A percentile compares a stretch with the other conserved stretches of the same genome.
These are phyloP conservation scores for Teratosphaeria nubilosa DNA, from an alignment of 2,329 filamentous ascomycete species.

Conservation along the genomic window DNA sequence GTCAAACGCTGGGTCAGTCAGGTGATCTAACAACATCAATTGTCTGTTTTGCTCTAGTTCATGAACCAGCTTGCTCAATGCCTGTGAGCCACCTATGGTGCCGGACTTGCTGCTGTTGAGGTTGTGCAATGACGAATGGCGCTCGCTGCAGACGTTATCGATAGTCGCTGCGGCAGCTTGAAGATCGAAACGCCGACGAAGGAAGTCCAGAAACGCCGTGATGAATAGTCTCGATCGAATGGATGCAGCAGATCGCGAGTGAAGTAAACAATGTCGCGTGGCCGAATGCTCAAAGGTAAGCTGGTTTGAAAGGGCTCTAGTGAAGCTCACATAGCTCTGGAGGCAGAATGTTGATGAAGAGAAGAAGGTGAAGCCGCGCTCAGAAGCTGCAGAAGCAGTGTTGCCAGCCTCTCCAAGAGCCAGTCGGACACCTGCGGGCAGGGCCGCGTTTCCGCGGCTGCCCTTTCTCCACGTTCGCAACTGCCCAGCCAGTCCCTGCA, in stretches of 20 bases:
- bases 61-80: constrained; percentile 15
- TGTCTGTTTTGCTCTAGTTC: constrained; percentile 14
- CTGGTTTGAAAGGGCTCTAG: not conserved
- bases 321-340: not conserved
- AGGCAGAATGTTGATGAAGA: not conserved
- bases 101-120: constrained; percentile 1
- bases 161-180: not conserved
- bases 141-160: not conserved
- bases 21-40: constrained; percentile 23
- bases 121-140: not conserved
- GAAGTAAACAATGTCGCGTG: not conserved
- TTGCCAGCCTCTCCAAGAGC: not conserved
- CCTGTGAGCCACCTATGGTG: constrained; percentile 21
- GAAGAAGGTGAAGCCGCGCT: not conserved
- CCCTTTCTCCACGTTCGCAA: not conserved
- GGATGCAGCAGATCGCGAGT: not conserved
- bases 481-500: not conserved
- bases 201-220: not conserved
- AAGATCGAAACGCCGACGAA: not conserved
- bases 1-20: constrained; percentile 21
- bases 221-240: not conserved
- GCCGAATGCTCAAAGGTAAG: not conserved
- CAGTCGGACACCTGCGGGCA: not conserved
- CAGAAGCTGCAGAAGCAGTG: not conserved
- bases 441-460: not conserved